Evolutionary conservation across 768 basidiomycete species (phyloP).

Genomic region (Hericium coralloides): DNA sequence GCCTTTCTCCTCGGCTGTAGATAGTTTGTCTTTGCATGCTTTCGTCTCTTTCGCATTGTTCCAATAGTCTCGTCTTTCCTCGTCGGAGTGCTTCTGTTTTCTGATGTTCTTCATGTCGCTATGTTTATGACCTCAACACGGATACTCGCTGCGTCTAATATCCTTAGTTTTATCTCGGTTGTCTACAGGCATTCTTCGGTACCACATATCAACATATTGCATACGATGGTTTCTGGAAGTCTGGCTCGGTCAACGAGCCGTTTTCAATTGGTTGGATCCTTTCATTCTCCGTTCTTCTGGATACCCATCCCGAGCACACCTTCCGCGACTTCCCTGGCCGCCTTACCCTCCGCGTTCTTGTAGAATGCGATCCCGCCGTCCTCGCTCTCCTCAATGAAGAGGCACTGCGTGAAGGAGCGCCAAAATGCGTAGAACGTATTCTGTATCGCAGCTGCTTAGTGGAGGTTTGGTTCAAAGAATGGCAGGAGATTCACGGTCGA

Average conservation of each 20-base stretch:
- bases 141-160: too few relatives aligned
- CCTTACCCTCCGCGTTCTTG: slow-evolving; percentile 44
- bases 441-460: background rate
- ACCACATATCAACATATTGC: too few relatives aligned
- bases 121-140: too few relatives aligned
- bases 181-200: too few relatives aligned
- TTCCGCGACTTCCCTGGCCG: background rate
- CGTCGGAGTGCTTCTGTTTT: too few relatives aligned
- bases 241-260: too few relatives aligned
- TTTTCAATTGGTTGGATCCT: background rate
- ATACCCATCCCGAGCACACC: background rate
- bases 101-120: too few relatives aligned
- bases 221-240: too few relatives aligned
- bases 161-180: too few relatives aligned
- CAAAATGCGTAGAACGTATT: slow-evolving; percentile 30
- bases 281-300: background rate
- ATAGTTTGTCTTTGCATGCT: too few relatives aligned
- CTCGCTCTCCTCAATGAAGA: slow-evolving; percentile 77
- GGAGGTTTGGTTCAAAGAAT: background rate
- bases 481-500: background rate
- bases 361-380: slow-evolving; percentile 86
- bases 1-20: background rate
- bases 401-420: slow-evolving; percentile 73
- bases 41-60: too few relatives aligned
- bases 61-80: too few relatives aligned